Evolutionary conservation across 2,329 filamentous ascomycete species (phyloP).

Genomic region (Leptographium galeiforme): DNA sequence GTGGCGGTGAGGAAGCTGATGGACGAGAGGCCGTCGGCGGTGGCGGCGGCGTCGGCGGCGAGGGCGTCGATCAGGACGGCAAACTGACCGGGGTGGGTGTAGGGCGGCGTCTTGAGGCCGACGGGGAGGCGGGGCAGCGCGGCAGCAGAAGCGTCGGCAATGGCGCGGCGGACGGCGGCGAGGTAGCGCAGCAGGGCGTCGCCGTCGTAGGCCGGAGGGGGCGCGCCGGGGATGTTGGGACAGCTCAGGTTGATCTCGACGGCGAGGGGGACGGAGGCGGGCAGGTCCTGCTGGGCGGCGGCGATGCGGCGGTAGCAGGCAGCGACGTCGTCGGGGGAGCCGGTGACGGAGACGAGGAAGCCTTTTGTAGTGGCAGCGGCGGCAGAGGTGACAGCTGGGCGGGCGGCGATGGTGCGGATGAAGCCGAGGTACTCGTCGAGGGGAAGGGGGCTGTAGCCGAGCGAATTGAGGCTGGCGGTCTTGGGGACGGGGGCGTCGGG

Average conservation of each 20-base stretch:
- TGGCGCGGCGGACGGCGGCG: conserved; percentile 20
- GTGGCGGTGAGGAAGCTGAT: conserved; percentile 60
- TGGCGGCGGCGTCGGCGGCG: conserved; percentile 12
- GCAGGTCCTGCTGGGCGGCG: conserved; percentile 21
- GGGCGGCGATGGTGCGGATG: conserved; percentile 32
- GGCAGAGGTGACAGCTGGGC: neutral
- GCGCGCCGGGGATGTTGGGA: conserved; percentile 56
- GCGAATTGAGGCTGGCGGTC: conserved; percentile 47
- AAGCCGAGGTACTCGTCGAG: conserved; percentile 46
- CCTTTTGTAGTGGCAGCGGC: conserved; percentile 29
- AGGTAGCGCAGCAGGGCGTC: conserved; percentile 42
- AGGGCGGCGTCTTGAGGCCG: conserved; percentile 65
- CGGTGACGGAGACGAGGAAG: conserved; percentile 60
- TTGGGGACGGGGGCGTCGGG: conserved; percentile 6
- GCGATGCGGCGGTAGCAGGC: conserved; percentile 40
- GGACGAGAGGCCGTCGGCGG: conserved; percentile 18
- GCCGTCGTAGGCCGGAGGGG: conserved; percentile 57
- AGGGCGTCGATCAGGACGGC: conserved; percentile 40
- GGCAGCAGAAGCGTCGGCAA: neutral
- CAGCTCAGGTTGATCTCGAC: conserved; percentile 71
- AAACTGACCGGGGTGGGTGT: conserved; percentile 58
- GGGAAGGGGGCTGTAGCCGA: conserved; percentile 58
- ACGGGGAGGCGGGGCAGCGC: conserved; percentile 20
- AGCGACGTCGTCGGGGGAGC: conserved; percentile 41
- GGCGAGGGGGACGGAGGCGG: conserved; percentile 34